Evolutionary conservation across 2,329 filamentous ascomycete species (phyloP), one percentile per base, ranked within the genome.

Genomic region (Trichophaea hybrida): DNA sequence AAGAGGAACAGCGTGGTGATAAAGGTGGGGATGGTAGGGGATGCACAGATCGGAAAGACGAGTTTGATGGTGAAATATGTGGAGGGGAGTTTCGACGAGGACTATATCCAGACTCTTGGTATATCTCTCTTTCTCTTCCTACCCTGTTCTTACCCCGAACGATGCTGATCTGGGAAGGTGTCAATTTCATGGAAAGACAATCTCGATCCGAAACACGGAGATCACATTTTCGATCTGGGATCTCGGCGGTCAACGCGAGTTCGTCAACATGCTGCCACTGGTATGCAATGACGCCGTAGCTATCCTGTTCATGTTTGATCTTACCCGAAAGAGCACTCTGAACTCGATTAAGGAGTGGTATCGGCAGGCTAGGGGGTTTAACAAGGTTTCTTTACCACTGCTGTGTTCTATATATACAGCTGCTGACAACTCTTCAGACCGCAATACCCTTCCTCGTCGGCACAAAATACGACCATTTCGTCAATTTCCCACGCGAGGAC

Each of bases 161-260:
- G 38, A 15, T 10, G 38, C 38, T 15, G 38, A 10, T 10, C 48
- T 48, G 15, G 15, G n/a, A 68, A 85, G 82, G 93, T 67, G 93
- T 98, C 74, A 98, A 98, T 74, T 98, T 98, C 74, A 98, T 98
- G 93, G 93, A 98, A 98, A 98, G 79, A 98, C 93, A 38, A 98
- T 98, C 71, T 94, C 88, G 64, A 98, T 98, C 73, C 86, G 93
- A 64, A 98, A 98, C 74, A 98, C 93, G 13, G 93, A 98, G 74
- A 98, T 98, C 73, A 98, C 93, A 48, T 98, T 98, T 75, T 95
- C 89, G 63, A 98, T 98, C 71, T 98, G 93, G 93, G 93, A 98
- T 77, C 75, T 98, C 58, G 93, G 93, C 68, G 93, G 93, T 66
- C 93, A 98, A 76, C 85, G 93, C 70, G 93, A 98, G 75, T 98